These are phyloP conservation scores for Yamadazyma philogaea DNA, from an alignment of 805 yeast species.

Conservation along the genomic window DNA sequence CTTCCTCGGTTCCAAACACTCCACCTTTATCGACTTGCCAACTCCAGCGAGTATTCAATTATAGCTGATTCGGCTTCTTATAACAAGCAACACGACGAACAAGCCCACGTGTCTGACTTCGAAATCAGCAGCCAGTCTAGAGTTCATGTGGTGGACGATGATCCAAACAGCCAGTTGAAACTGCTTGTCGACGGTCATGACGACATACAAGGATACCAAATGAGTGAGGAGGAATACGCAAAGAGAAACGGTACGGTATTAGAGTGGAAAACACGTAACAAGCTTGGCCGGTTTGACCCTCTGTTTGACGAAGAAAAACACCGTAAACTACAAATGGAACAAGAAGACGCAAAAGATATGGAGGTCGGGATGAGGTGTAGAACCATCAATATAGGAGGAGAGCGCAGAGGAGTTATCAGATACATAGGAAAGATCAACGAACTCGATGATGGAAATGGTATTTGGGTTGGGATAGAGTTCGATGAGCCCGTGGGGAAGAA, in stretches of 20 bases:
- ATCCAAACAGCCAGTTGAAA: slow-evolving; percentile 49
- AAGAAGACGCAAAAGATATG: slow-evolving; percentile 28
- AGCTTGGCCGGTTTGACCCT: slow-evolving; percentile 73
- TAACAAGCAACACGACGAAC: slow-evolving; percentile 15
- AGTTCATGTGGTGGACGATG: slow-evolving; percentile 56
- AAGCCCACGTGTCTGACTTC: slow-evolving; percentile 17
- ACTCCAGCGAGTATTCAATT: slow-evolving; percentile 26
- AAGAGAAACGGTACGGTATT: slow-evolving; percentile 60
- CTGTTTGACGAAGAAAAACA: slow-evolving; percentile 30
- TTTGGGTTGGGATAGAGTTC: slow-evolving; percentile 84
- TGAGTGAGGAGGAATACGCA: slow-evolving; percentile 62
- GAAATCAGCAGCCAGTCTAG: slow-evolving; percentile 41
- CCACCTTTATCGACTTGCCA: slow-evolving; percentile 40
- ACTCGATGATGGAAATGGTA: slow-evolving; percentile 46
- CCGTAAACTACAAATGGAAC: slow-evolving; percentile 24
- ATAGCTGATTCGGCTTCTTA: slow-evolving; percentile 13
- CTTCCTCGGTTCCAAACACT: slow-evolving; percentile 55
- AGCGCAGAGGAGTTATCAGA: slow-evolving; percentile 66
- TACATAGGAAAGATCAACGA: slow-evolving; percentile 68
- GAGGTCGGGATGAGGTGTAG: slow-evolving; percentile 54
- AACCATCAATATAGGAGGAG: slow-evolving; percentile 41
- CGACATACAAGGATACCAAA: slow-evolving; percentile 31
- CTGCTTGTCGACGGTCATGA: slow-evolving; percentile 19
- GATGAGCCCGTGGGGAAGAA: slow-evolving; percentile 88
- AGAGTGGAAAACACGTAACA: slow-evolving; percentile 69